Percentiles rank a stretch among this genome's conserved stretches.
These are phyloP conservation scores for Orobanche coerulescens DNA, from an alignment of 257 asterid genomes.

Conservation along the genomic window DNA sequence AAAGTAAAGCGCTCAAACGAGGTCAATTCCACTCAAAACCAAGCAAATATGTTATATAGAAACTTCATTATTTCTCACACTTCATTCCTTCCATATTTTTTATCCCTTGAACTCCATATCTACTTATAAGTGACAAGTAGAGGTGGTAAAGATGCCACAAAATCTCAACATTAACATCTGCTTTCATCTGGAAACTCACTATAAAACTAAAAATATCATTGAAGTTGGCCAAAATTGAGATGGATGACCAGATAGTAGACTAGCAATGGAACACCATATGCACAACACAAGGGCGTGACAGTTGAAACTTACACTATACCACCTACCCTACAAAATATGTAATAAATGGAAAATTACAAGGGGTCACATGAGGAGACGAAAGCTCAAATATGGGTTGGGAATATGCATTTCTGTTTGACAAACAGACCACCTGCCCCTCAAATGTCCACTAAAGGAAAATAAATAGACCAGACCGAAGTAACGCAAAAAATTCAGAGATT, in stretches of 20 bases:
- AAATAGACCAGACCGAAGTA: neutral
- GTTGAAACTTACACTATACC: neutral
- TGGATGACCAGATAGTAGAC: neutral
- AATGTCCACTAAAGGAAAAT: too few relatives aligned
- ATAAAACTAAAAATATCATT: neutral
- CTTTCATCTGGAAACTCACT: neutral
- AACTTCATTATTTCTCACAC: neutral
- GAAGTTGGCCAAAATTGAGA: neutral
- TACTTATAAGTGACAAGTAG: neutral
- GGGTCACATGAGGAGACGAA: neutral
- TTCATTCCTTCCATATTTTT: neutral
- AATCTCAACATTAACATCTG: neutral
- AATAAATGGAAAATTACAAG: neutral
- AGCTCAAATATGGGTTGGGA: neutral
- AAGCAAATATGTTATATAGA: neutral
- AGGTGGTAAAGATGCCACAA: neutral
- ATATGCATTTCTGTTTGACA: neutral
- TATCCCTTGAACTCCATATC: neutral
- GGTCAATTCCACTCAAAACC: conserved; percentile 15
- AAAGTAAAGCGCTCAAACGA: conserved; percentile 16
- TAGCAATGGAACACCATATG: conserved; percentile 5
- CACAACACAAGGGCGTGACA: neutral
- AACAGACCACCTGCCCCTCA: neutral
- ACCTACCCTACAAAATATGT: neutral
- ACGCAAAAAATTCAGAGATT: neutral